Percentiles rank a stretch among this genome's conserved stretches.
Evolutionary conservation across 768 basidiomycete species (phyloP).

Genomic region (Boletus rex-veris): DNA sequence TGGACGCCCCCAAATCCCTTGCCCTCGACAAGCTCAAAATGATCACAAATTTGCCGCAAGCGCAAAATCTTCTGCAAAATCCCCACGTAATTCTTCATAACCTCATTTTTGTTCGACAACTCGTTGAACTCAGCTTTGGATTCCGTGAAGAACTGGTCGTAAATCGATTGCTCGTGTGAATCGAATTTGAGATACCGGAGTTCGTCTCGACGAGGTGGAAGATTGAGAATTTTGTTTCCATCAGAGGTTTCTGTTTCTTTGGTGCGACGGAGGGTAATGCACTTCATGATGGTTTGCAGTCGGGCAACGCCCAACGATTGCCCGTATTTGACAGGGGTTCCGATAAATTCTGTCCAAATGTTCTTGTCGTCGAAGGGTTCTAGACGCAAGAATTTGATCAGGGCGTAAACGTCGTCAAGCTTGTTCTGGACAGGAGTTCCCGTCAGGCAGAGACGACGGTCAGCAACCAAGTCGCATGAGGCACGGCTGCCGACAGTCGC

Average conservation of each 20-base stretch:
- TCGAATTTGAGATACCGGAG: constrained; percentile 83
- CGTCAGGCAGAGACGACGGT: constrained; percentile 91
- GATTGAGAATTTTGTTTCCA: constrained; percentile 79
- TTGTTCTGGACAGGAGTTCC: constrained; percentile 99
- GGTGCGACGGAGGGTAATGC: constrained; percentile 92
- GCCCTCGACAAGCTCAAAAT: constrained; percentile 82
- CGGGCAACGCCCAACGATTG: constrained; percentile 86
- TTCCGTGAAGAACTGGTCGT: constrained; percentile 83
- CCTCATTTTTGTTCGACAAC: constrained; percentile 82
- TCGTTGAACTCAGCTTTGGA: constrained; percentile 91
- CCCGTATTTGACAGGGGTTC: constrained; percentile 88
- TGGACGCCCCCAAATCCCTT: constrained; percentile 50
- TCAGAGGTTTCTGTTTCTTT: constrained; percentile 83
- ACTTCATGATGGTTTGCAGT: constrained; percentile 96
- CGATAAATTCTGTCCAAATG: constrained; percentile 90
- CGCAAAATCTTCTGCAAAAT: constrained; percentile 96
- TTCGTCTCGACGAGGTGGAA: constrained; percentile 90
- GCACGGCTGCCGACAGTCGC: constrained; percentile 92
- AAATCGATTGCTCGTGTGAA: constrained; percentile 76
- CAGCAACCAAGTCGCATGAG: constrained; percentile 90
- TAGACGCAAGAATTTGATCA: constrained; percentile 93
- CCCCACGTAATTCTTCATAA: constrained; percentile 98
- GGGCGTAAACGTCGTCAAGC: constrained; percentile 94
- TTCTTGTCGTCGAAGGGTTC: constrained; percentile 92
- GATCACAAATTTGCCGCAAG: constrained; percentile 96